A percentile compares a stretch with the other conserved stretches of the same genome.
These are phyloP conservation scores for Colletotrichum paranaense DNA, from an alignment of 2,329 filamentous ascomycete species.

Conservation along the genomic window DNA sequence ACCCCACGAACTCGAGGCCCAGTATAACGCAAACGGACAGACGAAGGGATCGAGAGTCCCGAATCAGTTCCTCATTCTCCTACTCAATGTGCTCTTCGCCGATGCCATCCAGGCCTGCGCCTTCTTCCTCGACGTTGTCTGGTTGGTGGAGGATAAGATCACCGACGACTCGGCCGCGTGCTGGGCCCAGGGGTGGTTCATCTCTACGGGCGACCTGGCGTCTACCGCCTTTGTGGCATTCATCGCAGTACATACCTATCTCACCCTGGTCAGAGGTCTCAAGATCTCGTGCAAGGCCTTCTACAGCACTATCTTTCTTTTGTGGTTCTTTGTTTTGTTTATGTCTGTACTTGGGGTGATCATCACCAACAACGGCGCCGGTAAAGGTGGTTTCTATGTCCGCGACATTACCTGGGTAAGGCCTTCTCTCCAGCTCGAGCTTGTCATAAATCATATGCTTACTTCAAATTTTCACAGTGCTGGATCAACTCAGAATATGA, in stretches of 20 bases:
- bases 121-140: constrained; percentile 66
- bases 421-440: constrained; percentile 47
- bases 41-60: constrained; percentile 33
- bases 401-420: constrained; percentile 65
- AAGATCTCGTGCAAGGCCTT: constrained; percentile 57
- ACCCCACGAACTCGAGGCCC: constrained; percentile 37
- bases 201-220: constrained; percentile 68
- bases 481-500: constrained; percentile 67
- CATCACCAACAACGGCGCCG: constrained; percentile 19
- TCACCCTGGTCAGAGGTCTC: constrained; percentile 61
- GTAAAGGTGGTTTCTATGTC: constrained; percentile 53
- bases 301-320: constrained; percentile 50
- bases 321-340: constrained; percentile 58
- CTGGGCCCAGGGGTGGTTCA: constrained; percentile 65
- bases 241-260: constrained; percentile 69
- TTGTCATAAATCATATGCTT: neutral
- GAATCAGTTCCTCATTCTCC: constrained; percentile 70
- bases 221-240: constrained; percentile 68
- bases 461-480: constrained; percentile 53
- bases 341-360: constrained; percentile 21
- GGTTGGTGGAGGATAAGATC: constrained; percentile 60
- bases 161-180: constrained; percentile 60
- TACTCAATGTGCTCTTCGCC: constrained; percentile 69
- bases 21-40: constrained; percentile 34
- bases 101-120: constrained; percentile 67